Conservation (phyloP, 2,329 filamentous ascomycete species). For the Alternaria sp. region DNA sequence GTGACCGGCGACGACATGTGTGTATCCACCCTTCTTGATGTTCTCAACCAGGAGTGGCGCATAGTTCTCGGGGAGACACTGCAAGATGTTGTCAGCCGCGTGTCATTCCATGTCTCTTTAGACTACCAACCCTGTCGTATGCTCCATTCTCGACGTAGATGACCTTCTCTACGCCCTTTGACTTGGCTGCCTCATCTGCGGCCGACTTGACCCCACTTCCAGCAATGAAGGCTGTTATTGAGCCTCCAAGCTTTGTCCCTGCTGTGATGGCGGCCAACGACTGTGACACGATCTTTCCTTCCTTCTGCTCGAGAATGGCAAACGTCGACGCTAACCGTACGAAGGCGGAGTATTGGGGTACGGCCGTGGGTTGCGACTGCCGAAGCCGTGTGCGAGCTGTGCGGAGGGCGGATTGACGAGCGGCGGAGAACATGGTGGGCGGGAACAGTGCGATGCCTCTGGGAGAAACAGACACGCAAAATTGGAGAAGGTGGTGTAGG, state of each 20-base stretch:
- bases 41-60: conserved; percentile 94
- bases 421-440: conserved; percentile 46
- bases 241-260: conserved; percentile 82
- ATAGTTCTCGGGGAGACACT: conserved; percentile 89
- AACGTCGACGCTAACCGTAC: conserved; percentile 82
- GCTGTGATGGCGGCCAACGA: conserved; percentile 87
- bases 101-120: background rate
- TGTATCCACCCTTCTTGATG: conserved; percentile 93
- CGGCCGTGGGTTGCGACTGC: conserved; percentile 35
- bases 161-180: conserved; percentile 90
- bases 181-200: conserved; percentile 85
- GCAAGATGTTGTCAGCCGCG: conserved; percentile 11
- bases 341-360: conserved; percentile 61
- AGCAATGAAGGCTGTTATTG: conserved; percentile 86
- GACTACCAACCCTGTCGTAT: conserved; percentile 79
- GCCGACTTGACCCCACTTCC: conserved; percentile 76
- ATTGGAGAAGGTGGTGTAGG: background rate
- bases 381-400: conserved; percentile 55
- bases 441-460: conserved; percentile 3
- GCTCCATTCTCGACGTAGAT: conserved; percentile 85
- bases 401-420: conserved; percentile 45
- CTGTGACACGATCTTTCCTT: conserved; percentile 82
- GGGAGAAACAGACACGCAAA: background rate
- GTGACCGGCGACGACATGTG: conserved; percentile 88
- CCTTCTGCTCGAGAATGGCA: conserved; percentile 88